phyloP scores from a whole-genome alignment of 2,329 filamentous ascomycete species.

The Fusarium cicatricum region DNA sequence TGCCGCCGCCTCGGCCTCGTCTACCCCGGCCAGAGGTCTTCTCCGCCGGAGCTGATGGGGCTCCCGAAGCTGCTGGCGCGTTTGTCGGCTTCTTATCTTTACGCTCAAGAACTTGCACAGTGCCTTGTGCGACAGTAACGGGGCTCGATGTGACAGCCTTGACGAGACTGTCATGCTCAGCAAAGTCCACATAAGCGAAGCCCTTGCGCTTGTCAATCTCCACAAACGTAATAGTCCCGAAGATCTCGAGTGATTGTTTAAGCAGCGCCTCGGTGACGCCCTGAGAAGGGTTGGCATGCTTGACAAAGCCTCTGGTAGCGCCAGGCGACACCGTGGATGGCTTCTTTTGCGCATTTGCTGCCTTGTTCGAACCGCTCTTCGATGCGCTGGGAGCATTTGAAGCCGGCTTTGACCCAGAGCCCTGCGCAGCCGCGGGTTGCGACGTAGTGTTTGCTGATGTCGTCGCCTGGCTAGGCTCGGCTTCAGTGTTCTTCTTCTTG shows the following conservation, averaged over 20 bases:
- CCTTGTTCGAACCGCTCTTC: slow-evolving; percentile 39
- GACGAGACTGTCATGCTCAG: slow-evolving; percentile 73
- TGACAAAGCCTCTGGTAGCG: slow-evolving; percentile 76
- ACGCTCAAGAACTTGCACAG: slow-evolving; percentile 85
- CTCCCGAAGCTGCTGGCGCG: slow-evolving; percentile 22
- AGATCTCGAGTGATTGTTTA: slow-evolving; percentile 75
- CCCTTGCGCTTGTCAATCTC: slow-evolving; percentile 96
- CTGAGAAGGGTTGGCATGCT: slow-evolving; percentile 87
- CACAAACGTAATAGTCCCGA: slow-evolving; percentile 78
- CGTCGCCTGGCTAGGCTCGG: slow-evolving; percentile 32
- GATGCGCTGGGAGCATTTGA: slow-evolving; percentile 27
- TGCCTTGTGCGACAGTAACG: slow-evolving; percentile 82
- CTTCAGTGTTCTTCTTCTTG: slow-evolving; percentile 48
- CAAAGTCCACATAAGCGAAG: slow-evolving; percentile 92
- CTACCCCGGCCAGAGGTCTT: slow-evolving; percentile 45
- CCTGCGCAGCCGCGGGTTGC: slow-evolving; percentile 41
- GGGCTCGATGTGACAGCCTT: slow-evolving; percentile 86
- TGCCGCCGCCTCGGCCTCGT: slow-evolving; percentile 45
- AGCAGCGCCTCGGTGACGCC: slow-evolving; percentile 87
- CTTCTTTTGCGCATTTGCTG: slow-evolving; percentile 46
- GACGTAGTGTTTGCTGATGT: slow-evolving; percentile 41
- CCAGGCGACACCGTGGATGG: slow-evolving; percentile 46
- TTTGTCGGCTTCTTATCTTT: slow-evolving; percentile 65
- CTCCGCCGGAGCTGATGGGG: slow-evolving; percentile 36
- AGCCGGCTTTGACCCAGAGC: slow-evolving; percentile 38